These are phyloP conservation scores for Cynara cardunculus DNA, from an alignment of 129 eudicot species.

Conservation along the genomic window DNA sequence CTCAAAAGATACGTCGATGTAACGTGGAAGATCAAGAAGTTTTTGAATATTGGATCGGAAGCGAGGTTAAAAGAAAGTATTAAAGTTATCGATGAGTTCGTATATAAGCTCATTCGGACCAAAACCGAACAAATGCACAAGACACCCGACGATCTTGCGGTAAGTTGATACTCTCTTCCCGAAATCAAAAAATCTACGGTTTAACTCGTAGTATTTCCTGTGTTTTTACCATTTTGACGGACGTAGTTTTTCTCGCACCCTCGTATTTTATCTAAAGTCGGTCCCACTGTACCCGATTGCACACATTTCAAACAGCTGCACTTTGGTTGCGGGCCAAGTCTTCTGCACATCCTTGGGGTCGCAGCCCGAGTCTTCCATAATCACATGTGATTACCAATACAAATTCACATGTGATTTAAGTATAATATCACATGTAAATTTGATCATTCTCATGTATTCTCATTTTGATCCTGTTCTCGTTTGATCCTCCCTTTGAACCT, in stretches of 20 bases:
- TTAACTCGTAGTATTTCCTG: background rate
- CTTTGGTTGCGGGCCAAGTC: too few relatives aligned
- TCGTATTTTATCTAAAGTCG: background rate
- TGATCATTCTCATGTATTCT: too few relatives aligned
- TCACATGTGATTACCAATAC: too few relatives aligned
- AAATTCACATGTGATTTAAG: too few relatives aligned
- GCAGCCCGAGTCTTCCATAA: too few relatives aligned
- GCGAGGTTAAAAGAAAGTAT: conserved; percentile 50
- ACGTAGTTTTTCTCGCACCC: background rate
- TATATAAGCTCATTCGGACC: conserved; percentile 52
- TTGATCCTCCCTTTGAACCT: background rate
- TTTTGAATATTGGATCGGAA: conserved; percentile 55
- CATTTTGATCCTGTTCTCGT: too few relatives aligned
- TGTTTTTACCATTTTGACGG: background rate
- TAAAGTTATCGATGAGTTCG: conserved; percentile 52
- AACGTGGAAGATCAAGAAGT: conserved; percentile 54
- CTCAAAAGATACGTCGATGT: conserved; percentile 49
- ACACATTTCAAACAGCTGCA: too few relatives aligned
- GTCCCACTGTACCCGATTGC: too few relatives aligned
- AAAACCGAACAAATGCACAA: conserved; percentile 39
- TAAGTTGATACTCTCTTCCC: conserved; percentile 20
- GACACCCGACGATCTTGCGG: conserved; percentile 27
- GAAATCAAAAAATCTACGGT: background rate
- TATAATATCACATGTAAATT: too few relatives aligned
- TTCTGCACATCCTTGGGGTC: too few relatives aligned